These are phyloP conservation scores for Glebionis coronaria DNA, from an alignment of 129 eudicot genomes.

Conservation along the genomic window DNA sequence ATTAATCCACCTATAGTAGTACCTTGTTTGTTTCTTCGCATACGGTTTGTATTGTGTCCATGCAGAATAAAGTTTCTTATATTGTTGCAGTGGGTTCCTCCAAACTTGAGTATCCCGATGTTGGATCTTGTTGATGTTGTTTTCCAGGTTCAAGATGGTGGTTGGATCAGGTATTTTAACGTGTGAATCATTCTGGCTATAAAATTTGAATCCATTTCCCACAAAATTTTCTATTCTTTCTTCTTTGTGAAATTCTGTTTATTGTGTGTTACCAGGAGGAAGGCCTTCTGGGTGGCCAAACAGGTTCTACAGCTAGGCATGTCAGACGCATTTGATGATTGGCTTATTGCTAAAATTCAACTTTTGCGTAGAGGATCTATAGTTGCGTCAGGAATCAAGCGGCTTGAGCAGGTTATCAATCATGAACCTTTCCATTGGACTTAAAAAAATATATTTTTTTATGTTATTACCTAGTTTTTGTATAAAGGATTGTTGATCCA, in stretches of 20 bases:
- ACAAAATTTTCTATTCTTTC: neutral
- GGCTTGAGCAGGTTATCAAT: conserved; percentile 71
- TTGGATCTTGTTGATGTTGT: conserved; percentile 89
- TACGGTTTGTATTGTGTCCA: conserved; percentile 3
- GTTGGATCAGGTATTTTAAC: conserved; percentile 52
- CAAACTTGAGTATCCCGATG: conserved; percentile 70
- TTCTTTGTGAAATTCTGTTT: conserved; percentile 18
- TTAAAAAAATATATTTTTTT: no score
- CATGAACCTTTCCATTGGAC: conserved; percentile 5
- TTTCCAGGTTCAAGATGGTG: conserved; percentile 92
- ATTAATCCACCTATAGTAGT: no score
- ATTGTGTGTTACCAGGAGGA: conserved; percentile 55
- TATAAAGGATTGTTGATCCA: no score
- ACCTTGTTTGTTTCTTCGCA: neutral
- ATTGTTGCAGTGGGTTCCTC: conserved; percentile 85
- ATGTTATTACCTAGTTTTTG: no score
- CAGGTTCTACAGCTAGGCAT: conserved; percentile 94
- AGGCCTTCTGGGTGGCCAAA: conserved; percentile 95
- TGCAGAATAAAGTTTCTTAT: neutral
- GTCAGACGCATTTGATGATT: conserved; percentile 99
- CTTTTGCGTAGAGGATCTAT: conserved; percentile 76
- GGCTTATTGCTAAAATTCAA: conserved; percentile 94
- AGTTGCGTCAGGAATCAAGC: conserved; percentile 86
- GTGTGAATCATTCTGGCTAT: neutral
- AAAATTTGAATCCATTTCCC: conserved; percentile 16